These are phyloP conservation scores for Neonectria hederae DNA, from an alignment of 2,329 filamentous ascomycete genomes.

Conservation along the genomic window DNA sequence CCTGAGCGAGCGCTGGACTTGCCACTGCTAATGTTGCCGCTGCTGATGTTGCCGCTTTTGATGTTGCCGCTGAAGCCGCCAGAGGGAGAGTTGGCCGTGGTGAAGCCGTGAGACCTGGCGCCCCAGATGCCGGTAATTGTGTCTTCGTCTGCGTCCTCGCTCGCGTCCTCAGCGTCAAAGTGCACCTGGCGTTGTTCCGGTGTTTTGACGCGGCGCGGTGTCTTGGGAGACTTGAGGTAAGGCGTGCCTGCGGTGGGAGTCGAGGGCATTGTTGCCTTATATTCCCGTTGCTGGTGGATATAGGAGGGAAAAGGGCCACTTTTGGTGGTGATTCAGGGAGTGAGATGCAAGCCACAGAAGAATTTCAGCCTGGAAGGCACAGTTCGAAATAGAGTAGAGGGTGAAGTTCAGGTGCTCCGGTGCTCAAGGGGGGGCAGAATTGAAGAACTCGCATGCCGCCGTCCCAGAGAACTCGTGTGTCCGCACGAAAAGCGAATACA, in stretches of 20 bases:
- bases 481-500: background rate
- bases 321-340: slow-evolving; percentile 7
- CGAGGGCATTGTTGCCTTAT: slow-evolving; percentile 41
- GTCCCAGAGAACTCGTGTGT: background rate
- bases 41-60: slow-evolving; percentile 13
- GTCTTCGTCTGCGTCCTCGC: background rate
- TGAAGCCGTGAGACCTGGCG: slow-evolving; percentile 24
- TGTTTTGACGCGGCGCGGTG: slow-evolving; percentile 41
- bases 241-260: slow-evolving; percentile 32
- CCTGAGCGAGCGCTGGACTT: slow-evolving; percentile 19
- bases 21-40: slow-evolving; percentile 14
- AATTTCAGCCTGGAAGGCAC: background rate
- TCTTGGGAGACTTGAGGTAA: slow-evolving; percentile 44
- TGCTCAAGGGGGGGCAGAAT: background rate
- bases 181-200: slow-evolving; percentile 46
- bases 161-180: slow-evolving; percentile 36
- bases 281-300: background rate
- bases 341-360: background rate
- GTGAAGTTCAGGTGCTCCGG: background rate
- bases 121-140: background rate
- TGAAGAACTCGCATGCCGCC: background rate
- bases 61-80: slow-evolving; percentile 35
- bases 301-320: background rate
- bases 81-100: slow-evolving; percentile 38
- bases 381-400: background rate